A percentile compares a stretch with the other conserved stretches of the same genome.
phyloP scores from a whole-genome alignment of 768 basidiomycete species.

The Myochromella boudieri region DNA sequence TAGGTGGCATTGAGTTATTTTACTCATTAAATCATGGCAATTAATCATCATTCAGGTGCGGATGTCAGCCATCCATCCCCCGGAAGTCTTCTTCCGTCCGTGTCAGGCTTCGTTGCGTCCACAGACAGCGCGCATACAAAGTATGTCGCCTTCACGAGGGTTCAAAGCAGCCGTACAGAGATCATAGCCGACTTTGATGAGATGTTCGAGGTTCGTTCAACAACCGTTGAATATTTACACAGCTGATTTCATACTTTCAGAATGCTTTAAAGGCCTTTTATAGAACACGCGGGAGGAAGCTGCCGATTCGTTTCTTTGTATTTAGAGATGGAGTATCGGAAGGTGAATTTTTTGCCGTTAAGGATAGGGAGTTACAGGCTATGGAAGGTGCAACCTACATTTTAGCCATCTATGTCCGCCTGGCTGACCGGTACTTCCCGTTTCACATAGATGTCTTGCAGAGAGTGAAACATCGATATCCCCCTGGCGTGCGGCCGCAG shows the following conservation, averaged over 20 bases:
- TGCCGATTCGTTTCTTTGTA: slow-evolving; percentile 21
- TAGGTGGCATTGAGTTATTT: slow-evolving; percentile 34
- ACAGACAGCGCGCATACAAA: slow-evolving; percentile 49
- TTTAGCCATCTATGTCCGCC: not conserved
- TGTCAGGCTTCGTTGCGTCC: slow-evolving; percentile 46
- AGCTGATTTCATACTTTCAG: slow-evolving; percentile 3
- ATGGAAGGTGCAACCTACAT: slow-evolving; percentile 14
- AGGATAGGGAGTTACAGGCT: slow-evolving; percentile 17
- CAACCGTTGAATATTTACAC: not conserved
- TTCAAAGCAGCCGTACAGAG: slow-evolving; percentile 51
- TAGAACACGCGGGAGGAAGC: not conserved
- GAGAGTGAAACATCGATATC: slow-evolving; percentile 37
- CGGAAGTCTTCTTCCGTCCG: slow-evolving; percentile 21
- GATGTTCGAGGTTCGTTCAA: slow-evolving; percentile 44
- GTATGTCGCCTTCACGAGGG: slow-evolving; percentile 52
- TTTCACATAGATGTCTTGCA: slow-evolving; percentile 1
- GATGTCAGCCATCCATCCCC: slow-evolving; percentile 26
- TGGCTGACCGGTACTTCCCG: not conserved
- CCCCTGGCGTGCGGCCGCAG: slow-evolving; percentile 38
- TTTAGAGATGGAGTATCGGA: slow-evolving; percentile 35
- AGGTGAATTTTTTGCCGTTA: slow-evolving; percentile 27
- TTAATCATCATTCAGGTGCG: slow-evolving; percentile 26
- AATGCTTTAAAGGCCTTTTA: slow-evolving; percentile 15
- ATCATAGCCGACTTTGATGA: slow-evolving; percentile 56
- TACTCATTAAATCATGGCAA: not conserved